Evolutionary conservation across 2,329 filamentous ascomycete genomes (phyloP).

Genomic region (Sporothrix luriei): DNA sequence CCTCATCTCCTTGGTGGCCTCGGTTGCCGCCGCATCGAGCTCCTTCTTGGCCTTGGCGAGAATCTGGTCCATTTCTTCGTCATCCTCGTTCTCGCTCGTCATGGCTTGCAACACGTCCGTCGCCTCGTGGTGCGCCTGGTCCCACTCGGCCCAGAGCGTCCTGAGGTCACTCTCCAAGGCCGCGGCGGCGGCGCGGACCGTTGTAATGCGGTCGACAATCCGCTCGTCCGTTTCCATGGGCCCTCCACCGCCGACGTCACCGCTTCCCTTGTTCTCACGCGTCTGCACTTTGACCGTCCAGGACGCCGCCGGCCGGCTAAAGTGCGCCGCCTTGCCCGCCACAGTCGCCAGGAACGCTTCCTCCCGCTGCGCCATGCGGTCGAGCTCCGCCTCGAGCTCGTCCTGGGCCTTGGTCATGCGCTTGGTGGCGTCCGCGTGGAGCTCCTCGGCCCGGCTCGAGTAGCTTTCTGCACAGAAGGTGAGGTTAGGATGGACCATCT

Average conservation of each 20-base stretch:
- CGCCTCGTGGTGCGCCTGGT: conserved; percentile 47
- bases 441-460: conserved; percentile 31
- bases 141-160: conserved; percentile 42
- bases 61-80: conserved; percentile 22
- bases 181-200: conserved; percentile 25
- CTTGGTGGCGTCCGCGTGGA: conserved; percentile 31
- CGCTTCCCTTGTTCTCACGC: not conserved
- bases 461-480: conserved; percentile 32
- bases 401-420: conserved; percentile 28
- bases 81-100: not conserved
- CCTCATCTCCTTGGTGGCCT: conserved; percentile 33
- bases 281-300: conserved; percentile 35
- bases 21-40: conserved; percentile 28
- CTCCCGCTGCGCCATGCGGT: conserved; percentile 26
- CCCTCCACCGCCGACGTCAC: not conserved
- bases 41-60: conserved; percentile 31
- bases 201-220: conserved; percentile 32
- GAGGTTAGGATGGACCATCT: not conserved
- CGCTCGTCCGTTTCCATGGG: conserved; percentile 30
- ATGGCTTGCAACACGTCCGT: conserved; percentile 40
- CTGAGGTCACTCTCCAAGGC: conserved; percentile 34
- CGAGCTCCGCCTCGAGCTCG: conserved; percentile 30
- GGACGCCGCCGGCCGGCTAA: conserved; percentile 28
- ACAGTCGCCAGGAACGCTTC: conserved; percentile 23
- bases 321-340: conserved; percentile 13